These are phyloP conservation scores for Aspergillus heteromorphus DNA, from an alignment of 495 filamentous ascomycete species.

Conservation along the genomic window DNA sequence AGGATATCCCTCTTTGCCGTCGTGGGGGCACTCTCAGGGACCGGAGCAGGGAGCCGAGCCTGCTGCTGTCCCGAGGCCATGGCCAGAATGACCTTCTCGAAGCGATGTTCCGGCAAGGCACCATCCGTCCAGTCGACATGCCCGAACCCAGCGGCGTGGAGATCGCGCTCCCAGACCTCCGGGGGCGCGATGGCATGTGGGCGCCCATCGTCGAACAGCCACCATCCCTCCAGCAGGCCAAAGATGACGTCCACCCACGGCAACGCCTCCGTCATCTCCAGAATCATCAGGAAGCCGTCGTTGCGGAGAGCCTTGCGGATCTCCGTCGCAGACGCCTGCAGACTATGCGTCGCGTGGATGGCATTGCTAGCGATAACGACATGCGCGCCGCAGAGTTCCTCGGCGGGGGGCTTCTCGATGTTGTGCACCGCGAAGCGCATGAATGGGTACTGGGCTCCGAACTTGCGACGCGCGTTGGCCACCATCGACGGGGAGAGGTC, in stretches of 20 bases:
- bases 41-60: neutral
- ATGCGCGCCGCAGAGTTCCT: conserved; percentile 26
- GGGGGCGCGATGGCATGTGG: conserved; percentile 22
- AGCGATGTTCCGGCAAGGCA: conserved; percentile 23
- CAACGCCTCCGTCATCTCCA: conserved; percentile 30
- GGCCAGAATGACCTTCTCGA: conserved; percentile 37
- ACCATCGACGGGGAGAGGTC: conserved; percentile 39
- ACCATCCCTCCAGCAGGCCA: conserved; percentile 49
- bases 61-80: conserved; percentile 31
- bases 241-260: conserved; percentile 43
- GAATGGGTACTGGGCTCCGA: conserved; percentile 29
- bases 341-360: conserved; percentile 40
- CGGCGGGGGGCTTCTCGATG: conserved; percentile 31
- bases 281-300: conserved; percentile 30
- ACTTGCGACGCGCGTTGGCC: conserved; percentile 23
- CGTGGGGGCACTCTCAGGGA: no score
- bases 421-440: conserved; percentile 36
- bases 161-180: conserved; percentile 24
- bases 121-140: conserved; percentile 44
- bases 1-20: no score
- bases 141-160: conserved; percentile 36
- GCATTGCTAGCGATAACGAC: conserved; percentile 39
- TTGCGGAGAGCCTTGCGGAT: conserved; percentile 25
- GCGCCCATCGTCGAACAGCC: conserved; percentile 45
- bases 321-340: conserved; percentile 16